Base-by-base conservation (phyloP, 2,329 filamentous ascomycete genomes). In the Xylaria sp. region DNA sequence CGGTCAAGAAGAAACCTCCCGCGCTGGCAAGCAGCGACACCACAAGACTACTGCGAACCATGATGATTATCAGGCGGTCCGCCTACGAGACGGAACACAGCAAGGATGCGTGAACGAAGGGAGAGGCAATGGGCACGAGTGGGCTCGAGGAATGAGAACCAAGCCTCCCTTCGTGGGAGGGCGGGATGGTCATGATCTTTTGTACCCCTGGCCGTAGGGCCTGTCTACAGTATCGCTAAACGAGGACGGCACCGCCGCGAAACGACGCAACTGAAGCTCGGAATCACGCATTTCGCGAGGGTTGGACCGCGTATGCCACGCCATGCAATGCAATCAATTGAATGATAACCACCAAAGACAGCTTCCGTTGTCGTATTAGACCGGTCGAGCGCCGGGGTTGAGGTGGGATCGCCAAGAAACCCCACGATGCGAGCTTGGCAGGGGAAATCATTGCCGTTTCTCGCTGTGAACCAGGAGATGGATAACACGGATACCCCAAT, bases 1-100 rank as follows among this genome's bases (percentile, higher is more conserved):
- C 74, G 13, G 64, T 62, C 31, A 67, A 73, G 63, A 75, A 71
- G 46, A 75, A 54, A 65, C 68, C 70, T 58, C 69, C 72, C 55
- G 71, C 73, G 67, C 74, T 73, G 62, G 73, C 74, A 41, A 78
- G 72, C 64, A 78, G 72, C 67, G 75, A 66, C 66, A 78, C 63
- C 66, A 76, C 64, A 48, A 74, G 54, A 59, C 59, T 71, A 59
- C 62, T 62, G 70, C 76, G 74, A 72, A 78, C 75, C 77, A 79
- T 79, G 39, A n/a, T 75, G 60, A 41, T 46, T 49, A 64, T 57
- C 55, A 62, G 56, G 41, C 59, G 62, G 57, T 54, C 56, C 52
- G 61, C 46, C 52, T 64, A 57, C 51, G 41, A 52, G 43, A 51
- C 41, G 61, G 58, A 51, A 65, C 63, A 69, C 62, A 41, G 66